Conservation (phyloP, 140 eudicot species). For the Bidens hawaiensis region DNA sequence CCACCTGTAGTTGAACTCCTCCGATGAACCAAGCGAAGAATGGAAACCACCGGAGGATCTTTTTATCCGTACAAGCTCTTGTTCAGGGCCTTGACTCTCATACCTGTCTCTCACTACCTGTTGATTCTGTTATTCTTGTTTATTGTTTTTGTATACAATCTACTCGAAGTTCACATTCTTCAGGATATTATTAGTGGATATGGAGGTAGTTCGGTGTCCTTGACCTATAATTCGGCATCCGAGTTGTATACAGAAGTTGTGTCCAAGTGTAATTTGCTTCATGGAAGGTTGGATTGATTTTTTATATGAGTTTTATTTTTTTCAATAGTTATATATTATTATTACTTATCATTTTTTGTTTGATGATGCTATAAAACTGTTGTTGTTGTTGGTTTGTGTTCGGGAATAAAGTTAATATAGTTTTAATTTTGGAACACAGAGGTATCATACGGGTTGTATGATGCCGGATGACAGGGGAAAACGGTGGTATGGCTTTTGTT, state of each 20-base stretch:
- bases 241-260: constrained; percentile 50
- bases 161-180: constrained; percentile 56
- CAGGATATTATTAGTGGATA: constrained; percentile 47
- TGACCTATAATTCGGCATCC: constrained; percentile 43
- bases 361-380: no score
- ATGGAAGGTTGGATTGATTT: constrained; percentile 53
- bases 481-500: no score
- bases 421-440: no score
- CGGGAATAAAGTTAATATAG: no score
- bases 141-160: constrained; percentile 46
- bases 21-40: no score
- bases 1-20: no score
- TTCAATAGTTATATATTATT: no score
- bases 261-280: constrained; percentile 66
- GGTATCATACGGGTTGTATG: no score
- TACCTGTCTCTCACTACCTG: constrained; percentile 60
- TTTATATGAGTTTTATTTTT: no score
- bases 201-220: constrained; percentile 47
- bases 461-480: no score
- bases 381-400: no score
- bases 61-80: constrained; percentile 43
- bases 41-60: constrained; percentile 19
- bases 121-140: constrained; percentile 12
- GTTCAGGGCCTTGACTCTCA: constrained; percentile 33
- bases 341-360: no score